Conservation (phyloP, 225 moss, liverwort and hornwort genomes). For the Straminergon stramineum region DNA sequence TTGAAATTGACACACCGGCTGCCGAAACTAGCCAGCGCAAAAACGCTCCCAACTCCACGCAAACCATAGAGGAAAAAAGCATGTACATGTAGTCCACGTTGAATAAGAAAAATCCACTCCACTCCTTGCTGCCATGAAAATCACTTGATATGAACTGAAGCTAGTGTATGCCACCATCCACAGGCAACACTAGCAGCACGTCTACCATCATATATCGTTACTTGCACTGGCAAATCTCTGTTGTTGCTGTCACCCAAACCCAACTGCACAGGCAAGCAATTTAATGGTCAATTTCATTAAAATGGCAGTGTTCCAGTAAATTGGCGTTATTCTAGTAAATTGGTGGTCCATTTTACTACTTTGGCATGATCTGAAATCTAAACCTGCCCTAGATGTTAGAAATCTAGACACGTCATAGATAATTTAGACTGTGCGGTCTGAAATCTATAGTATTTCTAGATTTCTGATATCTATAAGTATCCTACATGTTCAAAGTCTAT, state of each 20-base stretch:
- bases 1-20: not conserved
- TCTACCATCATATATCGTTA: slow-evolving; percentile 44
- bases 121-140: not conserved
- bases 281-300: too few species aligned
- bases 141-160: slow-evolving; percentile 45
- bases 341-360: too few species aligned
- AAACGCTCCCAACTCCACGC: slow-evolving; percentile 10
- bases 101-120: not conserved
- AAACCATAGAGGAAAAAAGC: slow-evolving; percentile 45
- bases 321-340: too few species aligned
- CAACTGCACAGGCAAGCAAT: slow-evolving; percentile 38
- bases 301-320: too few species aligned
- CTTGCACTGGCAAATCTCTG: slow-evolving; percentile 73
- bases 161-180: slow-evolving; percentile 98
- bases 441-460: too few species aligned
- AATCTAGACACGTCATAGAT: too few species aligned
- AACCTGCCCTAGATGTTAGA: too few species aligned
- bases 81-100: slow-evolving; percentile 13
- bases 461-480: too few species aligned
- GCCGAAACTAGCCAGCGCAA: slow-evolving; percentile 8
- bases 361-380: too few species aligned
- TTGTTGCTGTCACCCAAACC: slow-evolving; percentile 69
- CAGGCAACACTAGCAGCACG: slow-evolving; percentile 68
- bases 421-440: too few species aligned
- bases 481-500: too few species aligned